Conservation (phyloP, 768 basidiomycete species). For the Mycena latifolia region DNA sequence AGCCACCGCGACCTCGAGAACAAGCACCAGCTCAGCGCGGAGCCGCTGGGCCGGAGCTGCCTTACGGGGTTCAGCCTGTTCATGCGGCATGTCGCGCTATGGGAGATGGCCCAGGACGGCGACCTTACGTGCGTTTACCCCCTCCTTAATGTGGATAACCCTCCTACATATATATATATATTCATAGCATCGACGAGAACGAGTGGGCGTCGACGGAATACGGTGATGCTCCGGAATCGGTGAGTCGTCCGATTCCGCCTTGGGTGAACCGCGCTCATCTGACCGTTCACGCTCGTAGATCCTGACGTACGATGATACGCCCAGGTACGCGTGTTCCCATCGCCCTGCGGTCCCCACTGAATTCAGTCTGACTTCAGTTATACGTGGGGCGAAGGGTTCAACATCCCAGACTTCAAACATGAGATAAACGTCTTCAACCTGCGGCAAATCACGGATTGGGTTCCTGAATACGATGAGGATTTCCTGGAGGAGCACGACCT, state of each 20-base stretch:
- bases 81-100: constrained; percentile 27
- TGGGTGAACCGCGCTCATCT: background rate
- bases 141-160: background rate
- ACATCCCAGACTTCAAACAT: background rate
- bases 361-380: background rate
- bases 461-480: background rate
- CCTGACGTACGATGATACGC: constrained; percentile 22
- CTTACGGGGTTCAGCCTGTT: constrained; percentile 22
- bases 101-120: constrained; percentile 19
- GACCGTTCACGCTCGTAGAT: background rate
- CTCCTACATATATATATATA: too few relatives aligned
- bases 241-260: background rate
- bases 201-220: constrained; percentile 22
- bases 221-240: constrained; percentile 3
- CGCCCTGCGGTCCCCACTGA: background rate
- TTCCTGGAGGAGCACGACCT: background rate
- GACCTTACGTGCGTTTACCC: constrained; percentile 12
- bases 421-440: constrained; percentile 8
- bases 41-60: constrained; percentile 23
- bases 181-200: background rate
- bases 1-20: constrained; percentile 21
- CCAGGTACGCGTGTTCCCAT: background rate
- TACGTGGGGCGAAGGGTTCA: background rate
- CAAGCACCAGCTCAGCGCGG: constrained; percentile 17
- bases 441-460: background rate